A percentile compares a stretch with the other conserved stretches of the same genome.
Conservation (phyloP, 805 yeast genomes). For the Wilhelminamyces savonicus region DNA sequence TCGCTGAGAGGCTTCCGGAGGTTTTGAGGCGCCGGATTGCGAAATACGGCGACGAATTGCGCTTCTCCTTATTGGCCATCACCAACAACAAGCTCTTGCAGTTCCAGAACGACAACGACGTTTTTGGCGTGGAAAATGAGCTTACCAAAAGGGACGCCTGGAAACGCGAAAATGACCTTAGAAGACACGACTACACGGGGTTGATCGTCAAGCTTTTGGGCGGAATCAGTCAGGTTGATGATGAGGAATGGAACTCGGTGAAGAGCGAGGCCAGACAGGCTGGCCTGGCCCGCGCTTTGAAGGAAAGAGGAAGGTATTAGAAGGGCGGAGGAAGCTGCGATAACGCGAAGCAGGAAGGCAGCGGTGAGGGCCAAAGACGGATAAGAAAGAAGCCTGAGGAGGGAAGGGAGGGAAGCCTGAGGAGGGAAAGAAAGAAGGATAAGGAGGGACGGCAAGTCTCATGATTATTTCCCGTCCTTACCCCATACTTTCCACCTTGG, state of each 20-base stretch:
- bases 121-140: slow-evolving; percentile 31
- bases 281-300: too few species aligned
- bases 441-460: too few species aligned
- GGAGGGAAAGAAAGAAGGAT: too few species aligned
- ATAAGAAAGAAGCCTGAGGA: too few species aligned
- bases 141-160: slow-evolving; percentile 43
- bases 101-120: slow-evolving; percentile 33
- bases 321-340: too few species aligned
- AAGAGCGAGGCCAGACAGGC: slow-evolving; percentile 16
- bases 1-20: slow-evolving; percentile 34
- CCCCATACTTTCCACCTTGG: too few species aligned
- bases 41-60: slow-evolving; percentile 44
- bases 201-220: slow-evolving; percentile 41
- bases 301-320: too few species aligned
- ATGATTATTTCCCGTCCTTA: too few species aligned
- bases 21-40: slow-evolving; percentile 42
- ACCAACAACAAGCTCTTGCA: slow-evolving; percentile 43
- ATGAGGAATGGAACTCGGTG: slow-evolving; percentile 32
- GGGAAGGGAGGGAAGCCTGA: too few species aligned
- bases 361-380: too few species aligned
- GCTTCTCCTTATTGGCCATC: slow-evolving; percentile 52
- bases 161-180: slow-evolving; percentile 47
- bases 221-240: slow-evolving; percentile 30
- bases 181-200: slow-evolving; percentile 50
- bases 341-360: too few species aligned